Evolutionary conservation across 106 monocot species (phyloP), one percentile per base, ranked within the genome.

Genomic region (Platanthera guangdongensis): DNA sequence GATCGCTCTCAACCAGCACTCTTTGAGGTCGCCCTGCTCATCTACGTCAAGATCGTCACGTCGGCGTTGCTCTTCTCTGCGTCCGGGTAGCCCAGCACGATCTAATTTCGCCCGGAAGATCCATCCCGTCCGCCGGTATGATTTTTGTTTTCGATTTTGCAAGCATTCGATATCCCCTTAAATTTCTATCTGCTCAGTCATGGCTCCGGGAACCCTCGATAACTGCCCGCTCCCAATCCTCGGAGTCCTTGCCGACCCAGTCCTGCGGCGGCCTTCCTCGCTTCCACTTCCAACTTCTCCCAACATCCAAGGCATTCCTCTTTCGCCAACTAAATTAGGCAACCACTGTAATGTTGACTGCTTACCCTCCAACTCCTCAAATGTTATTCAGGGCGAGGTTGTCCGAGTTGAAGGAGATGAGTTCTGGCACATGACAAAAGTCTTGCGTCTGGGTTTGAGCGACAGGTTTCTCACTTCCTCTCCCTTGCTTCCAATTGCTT

Each of bases 381-480:
- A 60, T 47, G 1, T 32, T 9, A 30, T 50, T 9, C 82, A 94
- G 97, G 97, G 94, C 47, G 79, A 76, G 68, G 79, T 85, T 67
- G 83, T 94, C 28, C 81, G 86, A 39, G 71, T 97, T 51, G 82
- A 97, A 72, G 97, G 91, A n/a, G 97, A 97, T 30, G 97, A 97
- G 81, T 94, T 97, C 82, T 94, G 89, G 91, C 97, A 97, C 83
- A 94, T 94, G 94, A 81, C 91, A 14, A 91, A 85, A 76, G 97
- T 97, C 55, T 57, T 93, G 51, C 93, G 94, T 3, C 80, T 97
- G 65, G n/a, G n/a, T n/a, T n/a, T n/a, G n/a, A n/a, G n/a, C n/a
- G n/a, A n/a, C n/a, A n/a, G n/a, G n/a, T n/a, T n/a, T n/a, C n/a
- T n/a, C n/a, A n/a, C n/a, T n/a, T n/a, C n/a, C n/a, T n/a, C n/a